phyloP scores from a whole-genome alignment of 2,329 filamentous ascomycete genomes.

The Ampelomyces quisqualis region DNA sequence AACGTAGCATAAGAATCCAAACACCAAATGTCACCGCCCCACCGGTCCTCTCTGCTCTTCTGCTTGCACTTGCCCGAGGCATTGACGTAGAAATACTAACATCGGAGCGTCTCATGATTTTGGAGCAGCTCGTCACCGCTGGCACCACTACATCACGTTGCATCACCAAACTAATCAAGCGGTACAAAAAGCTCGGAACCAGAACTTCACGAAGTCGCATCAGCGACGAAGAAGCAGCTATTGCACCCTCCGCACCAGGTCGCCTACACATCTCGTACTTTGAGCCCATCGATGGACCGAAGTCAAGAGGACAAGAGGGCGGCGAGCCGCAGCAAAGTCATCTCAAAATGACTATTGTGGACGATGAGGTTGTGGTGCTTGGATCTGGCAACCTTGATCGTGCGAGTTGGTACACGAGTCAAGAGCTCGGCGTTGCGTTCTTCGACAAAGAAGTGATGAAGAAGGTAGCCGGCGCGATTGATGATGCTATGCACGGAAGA shows the following conservation, averaged over 20 bases:
- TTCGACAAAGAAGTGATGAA: constrained; percentile 47
- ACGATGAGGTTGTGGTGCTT: constrained; percentile 65
- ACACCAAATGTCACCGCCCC: constrained; percentile 76
- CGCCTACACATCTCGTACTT: constrained; percentile 62
- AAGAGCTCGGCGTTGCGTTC: constrained; percentile 71
- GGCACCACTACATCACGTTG: constrained; percentile 71
- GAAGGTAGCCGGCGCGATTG: constrained; percentile 28
- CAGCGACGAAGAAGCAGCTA: constrained; percentile 35
- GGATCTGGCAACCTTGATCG: constrained; percentile 84
- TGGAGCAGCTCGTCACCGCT: constrained; percentile 79
- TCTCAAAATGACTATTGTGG: constrained; percentile 74
- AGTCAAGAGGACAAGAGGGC: constrained; percentile 22
- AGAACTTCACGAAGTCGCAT: constrained; percentile 5
- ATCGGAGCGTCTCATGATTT: constrained; percentile 68
- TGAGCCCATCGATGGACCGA: constrained; percentile 34
- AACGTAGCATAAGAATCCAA: constrained; percentile 64
- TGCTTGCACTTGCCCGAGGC: constrained; percentile 63
- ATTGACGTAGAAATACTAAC: constrained; percentile 69
- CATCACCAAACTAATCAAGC: constrained; percentile 59
- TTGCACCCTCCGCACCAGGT: constrained; percentile 43
- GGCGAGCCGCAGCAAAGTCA: constrained; percentile 71
- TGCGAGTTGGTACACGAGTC: constrained; percentile 83
- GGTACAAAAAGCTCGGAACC: constrained; percentile 48
- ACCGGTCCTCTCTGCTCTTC: constrained; percentile 62
- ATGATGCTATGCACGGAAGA: constrained; percentile 28